Evolutionary conservation across 306 rosid genomes (phyloP).

Genomic region (Benincasa hispida): DNA sequence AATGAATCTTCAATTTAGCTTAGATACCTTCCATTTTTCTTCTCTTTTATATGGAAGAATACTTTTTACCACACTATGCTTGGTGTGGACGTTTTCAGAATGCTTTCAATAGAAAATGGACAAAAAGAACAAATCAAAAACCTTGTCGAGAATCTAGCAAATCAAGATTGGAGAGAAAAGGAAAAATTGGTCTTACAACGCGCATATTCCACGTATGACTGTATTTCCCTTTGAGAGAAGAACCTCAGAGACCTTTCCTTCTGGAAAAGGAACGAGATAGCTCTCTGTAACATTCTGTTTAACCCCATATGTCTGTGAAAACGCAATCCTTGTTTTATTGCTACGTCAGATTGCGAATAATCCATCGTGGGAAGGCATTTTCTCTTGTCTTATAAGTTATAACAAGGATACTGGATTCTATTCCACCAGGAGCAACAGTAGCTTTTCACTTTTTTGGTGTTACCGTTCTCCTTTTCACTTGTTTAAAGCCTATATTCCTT

Average conservation of each 20-base stretch:
- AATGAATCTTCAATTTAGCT: not conserved
- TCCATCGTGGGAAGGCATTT: conserved; percentile 1
- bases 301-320: not conserved
- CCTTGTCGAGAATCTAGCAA: conserved; percentile 9
- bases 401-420: conserved; percentile 15
- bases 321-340: not conserved
- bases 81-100: conserved; percentile 6
- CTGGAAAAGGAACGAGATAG: conserved; percentile 3
- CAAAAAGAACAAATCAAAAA: conserved; percentile 40
- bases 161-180: not conserved
- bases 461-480: not conserved
- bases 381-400: conserved; percentile 5
- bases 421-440: conserved; percentile 22
- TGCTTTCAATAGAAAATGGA: conserved; percentile 46
- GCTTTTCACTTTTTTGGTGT: conserved; percentile 19
- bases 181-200: conserved; percentile 5
- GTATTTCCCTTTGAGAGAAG: conserved; percentile 15
- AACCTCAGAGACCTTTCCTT: conserved; percentile 13
- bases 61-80: not conserved
- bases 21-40: not conserved
- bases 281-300: not conserved
- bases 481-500: not conserved
- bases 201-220: not conserved
- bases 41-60: not conserved
- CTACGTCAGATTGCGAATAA: not conserved